A percentile compares a stretch with the other conserved stretches of the same genome.
phyloP scores from a whole-genome alignment of 2,329 filamentous ascomycete genomes.

The Eutypa lata region DNA sequence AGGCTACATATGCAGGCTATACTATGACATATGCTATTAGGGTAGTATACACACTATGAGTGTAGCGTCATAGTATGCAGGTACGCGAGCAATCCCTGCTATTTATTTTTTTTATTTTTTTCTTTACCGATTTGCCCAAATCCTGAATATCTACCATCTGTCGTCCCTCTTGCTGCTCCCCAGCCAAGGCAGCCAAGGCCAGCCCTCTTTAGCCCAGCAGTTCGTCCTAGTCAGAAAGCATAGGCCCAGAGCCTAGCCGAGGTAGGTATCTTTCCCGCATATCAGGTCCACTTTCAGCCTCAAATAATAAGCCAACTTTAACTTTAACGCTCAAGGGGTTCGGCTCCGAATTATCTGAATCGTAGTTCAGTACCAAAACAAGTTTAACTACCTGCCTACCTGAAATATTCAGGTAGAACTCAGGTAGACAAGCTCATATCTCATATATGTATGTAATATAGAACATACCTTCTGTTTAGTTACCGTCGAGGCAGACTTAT shows the following conservation, averaged over 20 bases:
- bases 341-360: no score
- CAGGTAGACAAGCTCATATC: no score
- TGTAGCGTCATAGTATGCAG: background rate
- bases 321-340: background rate
- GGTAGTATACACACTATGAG: no score
- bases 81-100: background rate
- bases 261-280: background rate
- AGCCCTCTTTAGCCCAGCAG: background rate
- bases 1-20: background rate
- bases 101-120: background rate
- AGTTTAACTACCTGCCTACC: background rate
- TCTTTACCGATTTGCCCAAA: background rate
- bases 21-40: no score
- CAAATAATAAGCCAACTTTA: background rate
- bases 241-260: background rate
- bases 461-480: no score
- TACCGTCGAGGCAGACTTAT: no score
- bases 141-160: background rate
- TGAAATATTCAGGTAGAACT: no score
- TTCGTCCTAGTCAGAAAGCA: background rate
- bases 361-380: background rate
- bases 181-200: background rate
- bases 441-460: no score
- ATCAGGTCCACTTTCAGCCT: background rate
- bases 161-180: no score